These are phyloP conservation scores for Sphagnum tenellum DNA, from an alignment of 225 moss, liverwort and hornwort genomes.

Conservation along the genomic window DNA sequence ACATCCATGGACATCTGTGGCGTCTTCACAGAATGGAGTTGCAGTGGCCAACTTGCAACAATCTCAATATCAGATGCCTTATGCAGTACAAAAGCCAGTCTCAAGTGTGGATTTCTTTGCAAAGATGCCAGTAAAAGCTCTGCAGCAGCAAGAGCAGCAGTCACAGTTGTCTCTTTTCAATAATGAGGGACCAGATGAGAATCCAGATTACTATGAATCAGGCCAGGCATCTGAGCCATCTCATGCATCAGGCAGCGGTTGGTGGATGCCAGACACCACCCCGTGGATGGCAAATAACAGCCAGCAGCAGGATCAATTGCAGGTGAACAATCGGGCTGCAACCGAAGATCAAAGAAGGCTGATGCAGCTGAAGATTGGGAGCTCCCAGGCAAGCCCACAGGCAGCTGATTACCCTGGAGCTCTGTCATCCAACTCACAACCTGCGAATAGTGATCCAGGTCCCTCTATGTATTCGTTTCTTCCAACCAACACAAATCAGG, in stretches of 20 bases:
- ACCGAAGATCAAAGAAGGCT: constrained; percentile 61
- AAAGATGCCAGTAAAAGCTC: constrained; percentile 59
- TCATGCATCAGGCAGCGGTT: constrained; percentile 33
- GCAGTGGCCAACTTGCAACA: constrained; percentile 57
- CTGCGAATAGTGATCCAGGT: constrained; percentile 49
- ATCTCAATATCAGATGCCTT: constrained; percentile 62
- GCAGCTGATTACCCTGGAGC: constrained; percentile 45
- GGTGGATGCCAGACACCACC: constrained; percentile 59
- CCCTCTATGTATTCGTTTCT: constrained; percentile 83
- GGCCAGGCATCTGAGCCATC: constrained; percentile 68
- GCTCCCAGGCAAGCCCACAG: constrained; percentile 38
- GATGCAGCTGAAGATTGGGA: constrained; percentile 66
- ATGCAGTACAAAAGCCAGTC: constrained; percentile 68
- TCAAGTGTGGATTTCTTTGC: constrained; percentile 92
- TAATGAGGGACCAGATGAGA: constrained; percentile 55
- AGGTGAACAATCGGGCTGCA: constrained; percentile 59
- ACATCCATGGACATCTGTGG: too few relatives aligned
- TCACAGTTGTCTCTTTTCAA: constrained; percentile 57
- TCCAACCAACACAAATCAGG: constrained; percentile 56
- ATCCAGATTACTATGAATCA: constrained; percentile 71
- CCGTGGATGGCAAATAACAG: constrained; percentile 51
- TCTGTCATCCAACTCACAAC: constrained; percentile 47
- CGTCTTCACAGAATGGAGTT: constrained; percentile 58
- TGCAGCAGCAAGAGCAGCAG: constrained; percentile 69
- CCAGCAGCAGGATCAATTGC: constrained; percentile 77